phyloP scores from a whole-genome alignment of 2,329 filamentous ascomycete genomes.

The Daldinia sp. region DNA sequence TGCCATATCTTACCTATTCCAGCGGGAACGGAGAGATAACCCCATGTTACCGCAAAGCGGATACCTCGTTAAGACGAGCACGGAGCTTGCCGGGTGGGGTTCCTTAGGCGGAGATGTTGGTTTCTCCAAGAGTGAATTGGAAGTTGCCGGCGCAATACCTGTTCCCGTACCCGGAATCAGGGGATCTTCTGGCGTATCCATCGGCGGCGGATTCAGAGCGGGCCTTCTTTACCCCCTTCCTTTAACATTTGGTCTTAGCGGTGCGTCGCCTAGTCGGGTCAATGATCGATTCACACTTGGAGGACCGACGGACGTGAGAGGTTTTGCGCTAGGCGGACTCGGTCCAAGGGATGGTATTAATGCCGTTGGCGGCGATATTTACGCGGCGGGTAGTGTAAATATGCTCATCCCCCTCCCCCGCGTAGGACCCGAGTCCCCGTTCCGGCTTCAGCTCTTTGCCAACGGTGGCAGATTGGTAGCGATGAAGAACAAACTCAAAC shows the following conservation, averaged over 20 bases:
- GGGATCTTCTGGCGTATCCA: constrained; percentile 79
- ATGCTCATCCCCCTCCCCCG: constrained; percentile 87
- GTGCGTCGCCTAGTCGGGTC: constrained; percentile 77
- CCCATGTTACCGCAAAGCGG: constrained; percentile 86
- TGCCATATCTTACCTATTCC: constrained; percentile 83
- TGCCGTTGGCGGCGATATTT: constrained; percentile 90
- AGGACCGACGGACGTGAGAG: constrained; percentile 92
- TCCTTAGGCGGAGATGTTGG: constrained; percentile 87
- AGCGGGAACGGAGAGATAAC: constrained; percentile 83
- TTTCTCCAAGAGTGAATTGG: constrained; percentile 93
- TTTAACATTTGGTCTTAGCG: constrained; percentile 65
- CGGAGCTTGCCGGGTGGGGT: constrained; percentile 89
- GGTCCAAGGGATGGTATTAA: constrained; percentile 89
- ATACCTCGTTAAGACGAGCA: constrained; percentile 80
- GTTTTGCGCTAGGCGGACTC: constrained; percentile 89
- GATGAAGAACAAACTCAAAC: constrained; percentile 70
- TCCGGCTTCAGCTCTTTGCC: constrained; percentile 89
- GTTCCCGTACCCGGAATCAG: constrained; percentile 77
- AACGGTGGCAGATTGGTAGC: constrained; percentile 90
- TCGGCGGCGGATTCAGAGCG: constrained; percentile 84
- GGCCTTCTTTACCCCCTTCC: constrained; percentile 87
- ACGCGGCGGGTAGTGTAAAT: constrained; percentile 88
- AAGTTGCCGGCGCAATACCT: constrained; percentile 80
- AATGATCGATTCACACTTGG: constrained; percentile 97
- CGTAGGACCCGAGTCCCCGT: constrained; percentile 82